Evolutionary conservation across 1,284 basidiomycete species (phyloP).

Genomic region (Paramarasmius palmivorus): DNA sequence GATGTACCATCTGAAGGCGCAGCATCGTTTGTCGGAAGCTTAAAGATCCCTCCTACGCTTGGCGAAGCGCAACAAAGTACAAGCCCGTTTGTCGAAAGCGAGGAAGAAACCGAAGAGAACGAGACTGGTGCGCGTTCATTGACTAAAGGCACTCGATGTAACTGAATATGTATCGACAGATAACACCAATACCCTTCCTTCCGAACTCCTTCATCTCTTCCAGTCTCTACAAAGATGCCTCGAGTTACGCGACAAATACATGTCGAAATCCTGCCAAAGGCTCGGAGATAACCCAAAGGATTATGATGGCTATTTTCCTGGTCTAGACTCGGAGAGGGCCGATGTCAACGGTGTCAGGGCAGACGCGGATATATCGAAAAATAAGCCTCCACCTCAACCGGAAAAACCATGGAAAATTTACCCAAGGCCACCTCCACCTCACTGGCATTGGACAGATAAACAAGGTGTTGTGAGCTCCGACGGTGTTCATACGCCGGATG

Average conservation of each 20-base stretch:
- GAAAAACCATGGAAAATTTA: constrained; percentile 82
- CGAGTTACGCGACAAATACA: constrained; percentile 91
- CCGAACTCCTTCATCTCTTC: constrained; percentile 57
- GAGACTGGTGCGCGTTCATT: constrained; percentile 1
- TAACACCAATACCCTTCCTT: constrained; percentile 34
- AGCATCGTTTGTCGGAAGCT: constrained; percentile 30
- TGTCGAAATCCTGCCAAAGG: constrained; percentile 79
- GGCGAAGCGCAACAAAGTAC: constrained; percentile 21
- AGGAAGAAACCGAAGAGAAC: constrained; percentile 21
- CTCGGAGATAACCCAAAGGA: constrained; percentile 92
- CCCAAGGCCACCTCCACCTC: constrained; percentile 87
- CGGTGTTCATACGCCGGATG: constrained; percentile 37
- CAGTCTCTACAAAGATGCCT: constrained; percentile 78
- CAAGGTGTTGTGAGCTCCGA: constrained; percentile 50
- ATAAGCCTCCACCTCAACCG: constrained; percentile 28
- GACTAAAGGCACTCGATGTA: neutral
- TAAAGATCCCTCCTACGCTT: constrained; percentile 21
- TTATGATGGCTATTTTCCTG: constrained; percentile 76
- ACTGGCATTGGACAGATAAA: constrained; percentile 83
- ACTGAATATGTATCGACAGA: constrained; percentile 28
- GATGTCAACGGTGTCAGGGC: constrained; percentile 71
- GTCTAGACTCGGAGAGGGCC: constrained; percentile 56
- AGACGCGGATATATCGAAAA: constrained; percentile 46
- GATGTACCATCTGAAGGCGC: constrained; percentile 46
- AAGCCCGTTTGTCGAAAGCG: constrained; percentile 42